These are phyloP conservation scores for Akanthomyces uredinophilus DNA, from an alignment of 2,329 filamentous ascomycete genomes.

Conservation along the genomic window DNA sequence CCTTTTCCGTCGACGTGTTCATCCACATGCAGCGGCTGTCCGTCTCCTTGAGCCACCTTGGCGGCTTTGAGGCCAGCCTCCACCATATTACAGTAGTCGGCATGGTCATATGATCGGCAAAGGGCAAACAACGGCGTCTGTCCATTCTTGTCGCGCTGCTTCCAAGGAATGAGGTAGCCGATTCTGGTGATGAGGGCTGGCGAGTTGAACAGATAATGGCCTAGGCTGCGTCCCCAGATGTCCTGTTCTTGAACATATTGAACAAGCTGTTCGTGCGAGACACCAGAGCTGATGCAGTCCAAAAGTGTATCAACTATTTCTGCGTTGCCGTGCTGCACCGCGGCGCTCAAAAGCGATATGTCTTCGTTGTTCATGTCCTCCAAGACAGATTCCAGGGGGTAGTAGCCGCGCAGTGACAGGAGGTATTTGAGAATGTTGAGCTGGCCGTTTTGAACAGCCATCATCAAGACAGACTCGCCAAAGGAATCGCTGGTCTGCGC, in stretches of 20 bases:
- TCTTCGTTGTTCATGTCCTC: slow-evolving; percentile 86
- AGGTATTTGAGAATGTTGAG: slow-evolving; percentile 73
- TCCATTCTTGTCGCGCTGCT: slow-evolving; percentile 87
- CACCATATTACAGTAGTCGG: slow-evolving; percentile 83
- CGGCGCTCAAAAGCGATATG: slow-evolving; percentile 82
- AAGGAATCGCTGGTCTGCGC: slow-evolving; percentile 63
- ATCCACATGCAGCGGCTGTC: slow-evolving; percentile 77
- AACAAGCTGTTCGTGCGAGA: slow-evolving; percentile 50
- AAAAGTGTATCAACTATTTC: slow-evolving; percentile 73
- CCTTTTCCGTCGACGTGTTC: slow-evolving; percentile 90
- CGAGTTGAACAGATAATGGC: slow-evolving; percentile 94
- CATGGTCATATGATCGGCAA: slow-evolving; percentile 91
- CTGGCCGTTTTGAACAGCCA: slow-evolving; percentile 71
- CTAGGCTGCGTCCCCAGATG: slow-evolving; percentile 77
- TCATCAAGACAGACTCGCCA: slow-evolving; percentile 85
- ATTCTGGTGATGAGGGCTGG: slow-evolving; percentile 74
- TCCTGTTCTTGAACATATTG: slow-evolving; percentile 74
- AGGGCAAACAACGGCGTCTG: slow-evolving; percentile 96
- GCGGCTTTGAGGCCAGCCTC: slow-evolving; percentile 72
- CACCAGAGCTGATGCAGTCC: slow-evolving; percentile 58
- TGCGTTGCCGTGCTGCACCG: slow-evolving; percentile 75
- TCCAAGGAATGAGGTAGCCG: slow-evolving; percentile 78
- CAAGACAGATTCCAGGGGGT: slow-evolving; percentile 64
- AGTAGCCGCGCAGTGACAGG: slow-evolving; percentile 70
- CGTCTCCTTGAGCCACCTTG: slow-evolving; percentile 68